A percentile compares a stretch with the other conserved stretches of the same genome.
Conservation (phyloP, 345 rosid species). For the Heritiera fomes region DNA sequence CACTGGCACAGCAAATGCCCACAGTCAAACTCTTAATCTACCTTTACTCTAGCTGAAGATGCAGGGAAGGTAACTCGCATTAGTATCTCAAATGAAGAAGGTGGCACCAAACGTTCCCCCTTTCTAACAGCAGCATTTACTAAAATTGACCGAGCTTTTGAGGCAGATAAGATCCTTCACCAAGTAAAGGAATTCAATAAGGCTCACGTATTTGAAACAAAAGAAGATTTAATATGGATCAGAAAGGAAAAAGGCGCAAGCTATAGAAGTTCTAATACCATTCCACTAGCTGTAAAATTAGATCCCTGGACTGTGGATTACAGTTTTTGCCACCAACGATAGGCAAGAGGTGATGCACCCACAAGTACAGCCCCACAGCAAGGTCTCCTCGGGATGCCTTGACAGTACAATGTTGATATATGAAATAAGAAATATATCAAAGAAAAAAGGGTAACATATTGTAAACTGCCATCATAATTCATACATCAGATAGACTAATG, state of each 20-base stretch:
- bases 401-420: conserved; percentile 19
- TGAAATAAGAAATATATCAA: conserved; percentile 13
- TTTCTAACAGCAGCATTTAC: conserved; percentile 68
- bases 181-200: neutral
- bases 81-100: conserved; percentile 60
- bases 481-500: neutral
- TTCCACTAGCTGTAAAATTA: conserved; percentile 61
- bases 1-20: conserved; percentile 10
- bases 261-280: conserved; percentile 27
- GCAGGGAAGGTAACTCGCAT: conserved; percentile 65
- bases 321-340: conserved; percentile 44
- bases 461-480: conserved; percentile 10
- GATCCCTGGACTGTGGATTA: conserved; percentile 76
- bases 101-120: conserved; percentile 72
- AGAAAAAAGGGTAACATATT: neutral
- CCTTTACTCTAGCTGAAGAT: conserved; percentile 67
- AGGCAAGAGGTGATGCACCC: conserved; percentile 69
- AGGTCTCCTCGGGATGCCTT: conserved; percentile 71
- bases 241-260: conserved; percentile 8
- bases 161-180: conserved; percentile 56
- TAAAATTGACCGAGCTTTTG: conserved; percentile 65
- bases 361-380: conserved; percentile 60
- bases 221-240: neutral
- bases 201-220: neutral
- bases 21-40: conserved; percentile 19